Percentiles rank a stretch among this genome's conserved stretches.
Evolutionary conservation across 768 basidiomycete genomes (phyloP).

Genomic region (Lepiota brunneoincarnata): DNA sequence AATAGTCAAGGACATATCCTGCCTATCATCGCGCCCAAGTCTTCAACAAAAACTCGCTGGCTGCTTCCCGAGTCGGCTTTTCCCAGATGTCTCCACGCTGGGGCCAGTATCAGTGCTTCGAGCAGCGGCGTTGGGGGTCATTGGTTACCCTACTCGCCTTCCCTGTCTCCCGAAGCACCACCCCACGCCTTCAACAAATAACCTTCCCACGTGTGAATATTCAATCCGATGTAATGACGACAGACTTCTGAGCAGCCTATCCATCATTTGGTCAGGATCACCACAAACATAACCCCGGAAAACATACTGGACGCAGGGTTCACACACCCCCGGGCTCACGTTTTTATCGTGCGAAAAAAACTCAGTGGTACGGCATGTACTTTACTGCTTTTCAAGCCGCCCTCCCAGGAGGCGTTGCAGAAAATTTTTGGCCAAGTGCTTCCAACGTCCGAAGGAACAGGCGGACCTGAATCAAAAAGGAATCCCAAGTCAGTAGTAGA

Average conservation of each 20-base stretch:
- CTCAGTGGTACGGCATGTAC: no score
- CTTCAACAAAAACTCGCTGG: no score
- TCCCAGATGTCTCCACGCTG: not conserved
- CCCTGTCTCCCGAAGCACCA: not conserved
- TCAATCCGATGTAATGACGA: not conserved
- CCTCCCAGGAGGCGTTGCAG: no score
- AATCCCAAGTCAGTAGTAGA: no score
- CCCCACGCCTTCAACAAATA: no score
- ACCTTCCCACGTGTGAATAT: not conserved
- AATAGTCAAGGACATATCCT: slow-evolving; percentile 9
- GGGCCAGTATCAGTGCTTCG: not conserved
- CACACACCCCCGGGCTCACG: no score
- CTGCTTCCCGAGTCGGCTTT: not conserved
- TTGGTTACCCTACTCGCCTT: not conserved
- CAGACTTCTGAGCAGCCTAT: not conserved
- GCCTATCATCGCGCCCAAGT: not conserved
- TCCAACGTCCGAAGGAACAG: no score
- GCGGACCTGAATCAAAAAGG: no score
- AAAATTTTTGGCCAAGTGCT: no score
- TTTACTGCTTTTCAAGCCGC: no score
- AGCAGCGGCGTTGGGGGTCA: not conserved
- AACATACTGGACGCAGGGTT: not conserved
- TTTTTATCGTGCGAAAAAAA: no score
- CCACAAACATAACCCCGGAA: slow-evolving; percentile 2
- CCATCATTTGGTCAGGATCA: not conserved